Percentiles rank a stretch among this genome's conserved stretches.
Conservation (phyloP, 2,329 filamentous ascomycete genomes). For the Pseudogymnoascus sp. region DNA sequence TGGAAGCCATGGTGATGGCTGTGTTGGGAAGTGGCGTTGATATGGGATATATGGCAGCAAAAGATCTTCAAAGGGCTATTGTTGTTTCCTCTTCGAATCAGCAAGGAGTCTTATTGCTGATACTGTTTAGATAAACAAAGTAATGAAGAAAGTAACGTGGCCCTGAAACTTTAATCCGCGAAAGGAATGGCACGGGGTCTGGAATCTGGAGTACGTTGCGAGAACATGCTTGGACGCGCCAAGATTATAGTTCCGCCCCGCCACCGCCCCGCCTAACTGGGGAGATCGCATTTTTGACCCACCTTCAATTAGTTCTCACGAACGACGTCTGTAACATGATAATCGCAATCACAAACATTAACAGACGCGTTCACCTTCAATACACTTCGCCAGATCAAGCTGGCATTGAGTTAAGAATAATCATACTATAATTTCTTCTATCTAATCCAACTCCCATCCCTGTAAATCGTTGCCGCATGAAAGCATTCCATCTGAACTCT, state of each 20-base stretch:
- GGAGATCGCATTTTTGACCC: not conserved
- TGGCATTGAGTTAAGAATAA: not conserved
- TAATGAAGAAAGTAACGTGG: not conserved
- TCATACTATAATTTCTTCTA: not conserved
- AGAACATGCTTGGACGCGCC: not conserved
- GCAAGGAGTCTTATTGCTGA: not conserved
- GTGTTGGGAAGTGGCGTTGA: not conserved
- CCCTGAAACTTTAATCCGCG: not conserved
- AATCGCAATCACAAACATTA: not conserved
- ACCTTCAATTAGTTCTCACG: not conserved
- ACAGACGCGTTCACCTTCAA: not conserved
- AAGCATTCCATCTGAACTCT: not conserved
- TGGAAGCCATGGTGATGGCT: conserved; percentile 19
- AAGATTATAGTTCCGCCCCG: not conserved
- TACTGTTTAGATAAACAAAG: not conserved
- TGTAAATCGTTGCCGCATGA: not conserved
- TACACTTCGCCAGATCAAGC: not conserved
- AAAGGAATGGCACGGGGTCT: not conserved
- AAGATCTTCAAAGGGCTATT: not conserved
- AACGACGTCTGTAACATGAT: not conserved
- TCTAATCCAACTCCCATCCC: not conserved
- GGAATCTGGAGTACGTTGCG: not conserved
- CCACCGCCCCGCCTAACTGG: not conserved
- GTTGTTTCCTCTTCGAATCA: not conserved
- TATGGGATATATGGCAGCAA: not conserved